Evolutionary conservation across 306 rosid species (phyloP), one percentile per base, ranked within the genome.

Genomic region (Cucurbita moschata): DNA sequence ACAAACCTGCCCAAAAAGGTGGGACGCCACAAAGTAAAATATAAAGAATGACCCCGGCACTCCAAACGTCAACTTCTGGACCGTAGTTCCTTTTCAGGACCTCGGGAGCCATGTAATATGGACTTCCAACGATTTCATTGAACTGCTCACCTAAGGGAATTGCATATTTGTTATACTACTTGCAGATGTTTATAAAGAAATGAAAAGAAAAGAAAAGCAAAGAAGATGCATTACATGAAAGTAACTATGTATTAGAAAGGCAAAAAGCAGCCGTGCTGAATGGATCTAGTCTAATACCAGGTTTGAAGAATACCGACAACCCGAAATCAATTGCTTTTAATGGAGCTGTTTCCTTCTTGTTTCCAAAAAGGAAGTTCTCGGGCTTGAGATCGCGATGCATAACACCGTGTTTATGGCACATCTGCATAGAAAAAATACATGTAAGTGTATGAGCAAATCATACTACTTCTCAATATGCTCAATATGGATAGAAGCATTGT

Each of bases 1-100:
- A 73, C 87, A 75, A 64, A 92, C 98, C 98, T 77, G 97, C 97
- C 97, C 97, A 91, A 75, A 91, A 91, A 42, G 96, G 97, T 42
- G 97, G 97, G 71, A 80, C 89, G 39, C 97, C 97, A 78, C 88
- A 83, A 49, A 91, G 89, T 77, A 91, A 81, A 69, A 91, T 91
- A 80, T 91, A 91, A 14, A 89, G 79, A 75, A 91, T 89, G 79
- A 91, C 91, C 69, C 97, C 97, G 51, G 90, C 96, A 81, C 97
- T 89, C 97, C 97, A 91, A 47, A 91, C 86, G 73, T 91, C 97
- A 55, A 89, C 87, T 77, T 91, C 96, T 13, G 88, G 96, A 8
- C 97, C 97, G 79, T 91, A 91, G 66, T 78, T 86, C 58, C 96
- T 88, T 80, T 84, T 85, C 79, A 91, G 70, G 67, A 91, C 97